Evolutionary conservation across 2,329 filamentous ascomycete genomes (phyloP).

Genomic region (Pochonia chlamydosporia): DNA sequence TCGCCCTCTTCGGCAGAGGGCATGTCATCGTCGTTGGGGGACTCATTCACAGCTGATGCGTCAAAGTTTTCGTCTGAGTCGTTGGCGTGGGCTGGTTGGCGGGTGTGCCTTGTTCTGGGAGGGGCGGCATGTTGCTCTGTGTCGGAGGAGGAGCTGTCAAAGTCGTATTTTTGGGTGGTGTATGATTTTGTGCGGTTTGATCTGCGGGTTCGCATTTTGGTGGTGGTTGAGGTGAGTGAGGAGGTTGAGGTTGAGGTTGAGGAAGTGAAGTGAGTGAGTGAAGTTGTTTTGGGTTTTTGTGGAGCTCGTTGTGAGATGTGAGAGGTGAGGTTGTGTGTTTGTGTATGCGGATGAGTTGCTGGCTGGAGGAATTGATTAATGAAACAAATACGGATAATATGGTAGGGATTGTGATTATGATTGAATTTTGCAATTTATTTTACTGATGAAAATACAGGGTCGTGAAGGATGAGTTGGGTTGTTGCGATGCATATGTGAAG

Average conservation of each 20-base stretch:
- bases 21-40: not conserved
- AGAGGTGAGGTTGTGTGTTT: not conserved
- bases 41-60: not conserved
- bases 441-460: too few relatives aligned
- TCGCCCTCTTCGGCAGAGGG: constrained; percentile 14
- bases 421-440: too few relatives aligned
- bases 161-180: constrained; percentile 27
- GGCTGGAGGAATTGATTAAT: too few relatives aligned
- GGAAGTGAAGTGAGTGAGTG: not conserved
- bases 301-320: not conserved
- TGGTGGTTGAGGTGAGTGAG: not conserved
- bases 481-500: too few relatives aligned
- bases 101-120: not conserved
- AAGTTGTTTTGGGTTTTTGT: not conserved
- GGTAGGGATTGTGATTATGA: too few relatives aligned
- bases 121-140: not conserved
- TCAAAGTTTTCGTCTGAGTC: constrained; percentile 13
- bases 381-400: too few relatives aligned
- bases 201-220: constrained; percentile 22
- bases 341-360: too few relatives aligned
- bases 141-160: constrained; percentile 17
- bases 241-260: not conserved
- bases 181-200: constrained; percentile 31
- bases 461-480: too few relatives aligned
- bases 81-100: constrained; percentile 12